These are phyloP conservation scores for Catharanthus roseus DNA, from an alignment of 257 asterid genomes.

Conservation along the genomic window DNA sequence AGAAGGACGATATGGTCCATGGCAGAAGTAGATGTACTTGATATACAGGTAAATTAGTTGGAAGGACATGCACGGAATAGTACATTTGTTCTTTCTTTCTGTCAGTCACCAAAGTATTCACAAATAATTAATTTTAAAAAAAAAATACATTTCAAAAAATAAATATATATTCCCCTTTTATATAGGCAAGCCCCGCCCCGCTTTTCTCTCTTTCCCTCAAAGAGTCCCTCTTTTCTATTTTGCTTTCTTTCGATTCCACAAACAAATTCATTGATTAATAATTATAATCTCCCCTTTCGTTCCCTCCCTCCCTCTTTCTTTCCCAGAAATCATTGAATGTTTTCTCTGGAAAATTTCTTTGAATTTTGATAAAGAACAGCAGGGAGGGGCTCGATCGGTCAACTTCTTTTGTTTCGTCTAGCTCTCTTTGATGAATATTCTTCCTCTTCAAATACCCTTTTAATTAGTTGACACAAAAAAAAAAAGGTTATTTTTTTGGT, in stretches of 20 bases:
- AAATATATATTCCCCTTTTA: neutral
- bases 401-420: constrained; percentile 24
- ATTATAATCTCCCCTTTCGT: constrained; percentile 15
- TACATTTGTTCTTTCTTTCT: constrained; percentile 6
- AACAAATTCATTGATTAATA: constrained; percentile 24
- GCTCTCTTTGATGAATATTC: constrained; percentile 1
- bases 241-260: constrained; percentile 22
- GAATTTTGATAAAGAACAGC: constrained; percentile 29
- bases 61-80: constrained; percentile 13
- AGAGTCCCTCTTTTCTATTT: constrained; percentile 18
- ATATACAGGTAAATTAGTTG: neutral
- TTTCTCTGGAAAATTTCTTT: constrained; percentile 24
- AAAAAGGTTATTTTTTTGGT: neutral
- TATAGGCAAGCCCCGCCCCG: constrained; percentile 6
- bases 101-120: too few relatives aligned
- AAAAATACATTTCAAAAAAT: neutral
- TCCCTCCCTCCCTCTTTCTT: neutral
- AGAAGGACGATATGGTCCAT: neutral
- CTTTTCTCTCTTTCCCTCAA: constrained; percentile 6
- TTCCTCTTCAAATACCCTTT: constrained; percentile 1
- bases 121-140: too few relatives aligned
- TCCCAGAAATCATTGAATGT: constrained; percentile 19
- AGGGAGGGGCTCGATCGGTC: constrained; percentile 27
- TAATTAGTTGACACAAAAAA: neutral
- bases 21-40: neutral